Evolutionary conservation across 371 early-diverging fungal genomes (phyloP), one percentile per base, ranked within the genome.

Genomic region (Syncephalastrum contaminatum): DNA sequence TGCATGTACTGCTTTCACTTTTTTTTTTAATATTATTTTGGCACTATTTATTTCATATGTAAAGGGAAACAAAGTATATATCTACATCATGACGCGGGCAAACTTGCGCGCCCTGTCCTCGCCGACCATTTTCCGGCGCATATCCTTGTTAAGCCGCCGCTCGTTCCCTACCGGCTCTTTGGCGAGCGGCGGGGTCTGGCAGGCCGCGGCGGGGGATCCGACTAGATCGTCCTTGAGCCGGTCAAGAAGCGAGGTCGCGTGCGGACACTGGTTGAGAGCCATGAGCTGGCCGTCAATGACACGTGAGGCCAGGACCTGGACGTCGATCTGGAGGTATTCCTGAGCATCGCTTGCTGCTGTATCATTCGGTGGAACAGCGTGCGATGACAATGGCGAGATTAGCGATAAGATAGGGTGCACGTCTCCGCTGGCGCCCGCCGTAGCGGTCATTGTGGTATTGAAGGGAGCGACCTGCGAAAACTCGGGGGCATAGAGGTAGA

Each of bases 401-500:
- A 73, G 24, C 6, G 74, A 73, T 10, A 72, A 51, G 21, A 56
- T 47, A 19, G 55, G 47, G 30, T 55, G 45, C 13, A n/a, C 47
- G 46, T 50, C 49, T 16, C 20, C 57, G 42, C 19, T 30, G 25
- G 16, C 49, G 18, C 39, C 40, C 2, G 40, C 14, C 25, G 44
- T 43, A 2, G 45, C 13, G 41, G 49, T 43, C 45, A 43, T 49
- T 20, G 44, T 18, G 47, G 36, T 43, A 27, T 46, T 30, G 20
- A 53, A 20, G 8, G 70, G 67, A 50, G 67, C 70, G 4, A 77
- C 60, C 36, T 73, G 73, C 1, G 74, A 65, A 16, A 73, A 66
- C 50, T 72, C 71, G 4, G 62, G 55, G 1, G 77, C 69, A 51
- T 73, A 77, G 39, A 77, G 42, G 43, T 77, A 73, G 18, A 77